Conservation (phyloP, 2,329 filamentous ascomycete species). For the Fusarium scirpi region DNA sequence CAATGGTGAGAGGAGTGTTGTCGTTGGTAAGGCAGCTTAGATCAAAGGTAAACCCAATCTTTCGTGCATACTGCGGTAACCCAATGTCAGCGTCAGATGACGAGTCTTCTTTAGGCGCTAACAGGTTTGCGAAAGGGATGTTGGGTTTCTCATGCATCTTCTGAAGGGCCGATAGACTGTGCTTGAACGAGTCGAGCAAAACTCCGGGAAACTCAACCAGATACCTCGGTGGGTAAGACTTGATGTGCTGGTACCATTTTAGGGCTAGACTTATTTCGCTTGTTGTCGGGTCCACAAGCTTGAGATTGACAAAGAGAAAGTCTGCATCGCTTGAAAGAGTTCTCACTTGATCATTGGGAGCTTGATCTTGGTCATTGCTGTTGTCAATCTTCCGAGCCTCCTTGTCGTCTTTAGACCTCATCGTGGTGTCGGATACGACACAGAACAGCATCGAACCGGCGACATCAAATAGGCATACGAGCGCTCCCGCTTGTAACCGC, state of each 20-base stretch:
- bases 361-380: background rate
- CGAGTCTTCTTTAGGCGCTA: background rate
- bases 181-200: constrained; percentile 6
- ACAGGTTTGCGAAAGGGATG: background rate
- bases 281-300: background rate
- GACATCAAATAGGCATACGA: background rate
- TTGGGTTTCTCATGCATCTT: background rate
- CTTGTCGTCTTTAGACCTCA: background rate
- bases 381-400: background rate
- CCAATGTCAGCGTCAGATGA: background rate
- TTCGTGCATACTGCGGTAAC: constrained; percentile 1
- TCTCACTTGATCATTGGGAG: background rate
- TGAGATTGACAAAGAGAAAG: constrained; percentile 1
- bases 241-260: background rate
- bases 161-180: background rate
- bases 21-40: background rate
- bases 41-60: background rate
- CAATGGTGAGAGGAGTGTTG: background rate
- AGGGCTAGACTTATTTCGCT: background rate
- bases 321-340: background rate
- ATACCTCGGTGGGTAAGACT: background rate
- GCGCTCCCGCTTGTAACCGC: background rate
- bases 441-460: background rate
- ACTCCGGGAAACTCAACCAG: constrained; percentile 4
- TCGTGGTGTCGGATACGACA: constrained; percentile 1